Percentiles rank a stretch among this genome's conserved stretches.
Evolutionary conservation across 345 rosid genomes (phyloP).

Genomic region (Acer saccharum): DNA sequence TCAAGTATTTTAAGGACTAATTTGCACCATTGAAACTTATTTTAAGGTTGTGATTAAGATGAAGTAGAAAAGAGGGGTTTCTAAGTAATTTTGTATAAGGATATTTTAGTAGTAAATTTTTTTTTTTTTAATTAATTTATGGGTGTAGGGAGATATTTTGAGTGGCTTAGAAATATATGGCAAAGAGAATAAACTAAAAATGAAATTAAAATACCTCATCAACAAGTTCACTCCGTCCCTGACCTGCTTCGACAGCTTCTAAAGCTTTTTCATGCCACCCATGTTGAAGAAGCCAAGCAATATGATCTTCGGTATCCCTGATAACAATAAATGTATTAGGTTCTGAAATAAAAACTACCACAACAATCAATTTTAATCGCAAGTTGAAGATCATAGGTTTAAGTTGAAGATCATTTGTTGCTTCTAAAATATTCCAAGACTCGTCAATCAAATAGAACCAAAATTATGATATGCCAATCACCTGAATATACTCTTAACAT

Average conservation of each 20-base stretch:
- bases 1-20: too few relatives aligned
- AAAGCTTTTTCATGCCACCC: constrained; percentile 98
- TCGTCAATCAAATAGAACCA: neutral
- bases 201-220: constrained; percentile 66
- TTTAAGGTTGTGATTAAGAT: too few relatives aligned
- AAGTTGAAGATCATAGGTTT: neutral
- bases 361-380: neutral
- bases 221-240: constrained; percentile 88
- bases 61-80: too few relatives aligned
- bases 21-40: too few relatives aligned
- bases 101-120: too few relatives aligned
- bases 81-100: too few relatives aligned
- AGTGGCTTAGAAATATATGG: too few relatives aligned
- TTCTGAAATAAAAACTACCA: neutral
- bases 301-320: constrained; percentile 99
- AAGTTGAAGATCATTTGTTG: neutral
- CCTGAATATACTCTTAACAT: neutral
- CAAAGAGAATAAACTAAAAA: neutral
- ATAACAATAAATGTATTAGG: constrained; percentile 22
- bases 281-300: constrained; percentile 98
- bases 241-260: constrained; percentile 97
- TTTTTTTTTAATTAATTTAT: too few relatives aligned
- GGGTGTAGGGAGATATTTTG: too few relatives aligned
- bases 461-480: neutral
- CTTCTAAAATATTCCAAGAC: neutral